phyloP scores from a whole-genome alignment of 1,284 basidiomycete species.

The Ustilago cynodontis region DNA sequence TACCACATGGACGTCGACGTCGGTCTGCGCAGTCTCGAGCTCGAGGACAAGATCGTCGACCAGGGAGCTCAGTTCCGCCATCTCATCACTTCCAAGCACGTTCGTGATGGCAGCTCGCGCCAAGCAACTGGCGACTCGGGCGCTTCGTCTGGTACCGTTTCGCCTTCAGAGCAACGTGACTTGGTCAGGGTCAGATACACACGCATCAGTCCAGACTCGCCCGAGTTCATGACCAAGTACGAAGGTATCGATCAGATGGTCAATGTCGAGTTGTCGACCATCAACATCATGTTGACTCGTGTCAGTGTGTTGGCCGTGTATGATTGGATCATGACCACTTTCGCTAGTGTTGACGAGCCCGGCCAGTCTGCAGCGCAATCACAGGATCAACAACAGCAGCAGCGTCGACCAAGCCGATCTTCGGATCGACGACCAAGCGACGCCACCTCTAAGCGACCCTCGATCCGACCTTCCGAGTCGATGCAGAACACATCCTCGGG shows the following conservation, averaged over 20 bases:
- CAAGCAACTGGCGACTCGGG: conserved; percentile 34
- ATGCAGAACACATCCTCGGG: conserved; percentile 18
- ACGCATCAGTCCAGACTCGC: conserved; percentile 84
- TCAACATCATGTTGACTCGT: conserved; percentile 89
- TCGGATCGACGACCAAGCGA: conserved; percentile 49
- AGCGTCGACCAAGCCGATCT: conserved; percentile 37
- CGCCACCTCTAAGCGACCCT: conserved; percentile 30
- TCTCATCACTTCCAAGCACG: conserved; percentile 80
- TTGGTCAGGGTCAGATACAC: conserved; percentile 87
- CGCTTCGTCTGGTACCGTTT: conserved; percentile 30
- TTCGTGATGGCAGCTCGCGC: conserved; percentile 62
- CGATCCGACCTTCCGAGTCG: conserved; percentile 35
- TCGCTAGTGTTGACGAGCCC: conserved; percentile 50
- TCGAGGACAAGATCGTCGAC: conserved; percentile 77
- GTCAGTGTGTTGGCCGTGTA: conserved; percentile 92
- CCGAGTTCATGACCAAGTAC: conserved; percentile 85
- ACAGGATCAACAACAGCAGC: conserved; percentile 25
- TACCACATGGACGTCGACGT: conserved; percentile 87
- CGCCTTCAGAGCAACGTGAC: conserved; percentile 71
- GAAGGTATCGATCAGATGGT: conserved; percentile 91
- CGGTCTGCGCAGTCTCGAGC: conserved; percentile 77
- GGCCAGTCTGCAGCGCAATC: conserved; percentile 1
- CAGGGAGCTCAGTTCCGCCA: conserved; percentile 73
- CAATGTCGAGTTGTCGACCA: conserved; percentile 89
- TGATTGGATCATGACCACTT: conserved; percentile 91